phyloP scores from a whole-genome alignment of 495 filamentous ascomycete genomes.

The Hypoxylon crocopeplum region DNA sequence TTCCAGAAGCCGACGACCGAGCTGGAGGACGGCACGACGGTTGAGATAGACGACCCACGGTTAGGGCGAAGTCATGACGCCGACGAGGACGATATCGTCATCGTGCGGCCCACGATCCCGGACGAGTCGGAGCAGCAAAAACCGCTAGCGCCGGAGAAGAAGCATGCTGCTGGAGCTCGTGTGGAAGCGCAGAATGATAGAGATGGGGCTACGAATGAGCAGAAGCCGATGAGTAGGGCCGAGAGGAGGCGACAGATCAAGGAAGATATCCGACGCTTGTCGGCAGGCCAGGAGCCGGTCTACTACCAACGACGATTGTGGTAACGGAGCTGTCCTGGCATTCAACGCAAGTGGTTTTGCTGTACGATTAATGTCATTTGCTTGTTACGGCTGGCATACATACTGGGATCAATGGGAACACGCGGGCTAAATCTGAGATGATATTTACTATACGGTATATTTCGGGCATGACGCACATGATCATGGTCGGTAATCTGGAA shows the following conservation, averaged over 20 bases:
- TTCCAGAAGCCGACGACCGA: constrained; percentile 40
- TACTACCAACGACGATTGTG: constrained; percentile 57
- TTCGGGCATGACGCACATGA: constrained; percentile 16
- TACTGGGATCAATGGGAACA: constrained; percentile 6
- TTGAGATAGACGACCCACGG: constrained; percentile 37
- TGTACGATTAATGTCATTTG: constrained; percentile 9
- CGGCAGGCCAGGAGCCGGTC: constrained; percentile 47
- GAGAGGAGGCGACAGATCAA: constrained; percentile 58
- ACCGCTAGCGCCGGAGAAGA: constrained; percentile 13
- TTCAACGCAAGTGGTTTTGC: not conserved
- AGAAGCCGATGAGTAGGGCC: constrained; percentile 51
- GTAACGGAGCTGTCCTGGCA: constrained; percentile 24
- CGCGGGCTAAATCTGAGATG: not conserved
- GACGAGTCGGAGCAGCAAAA: constrained; percentile 21
- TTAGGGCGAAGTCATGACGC: not conserved
- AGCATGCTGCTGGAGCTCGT: constrained; percentile 12
- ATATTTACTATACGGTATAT: not conserved
- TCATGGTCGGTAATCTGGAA: not conserved
- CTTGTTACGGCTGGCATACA: constrained; percentile 2
- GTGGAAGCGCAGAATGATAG: constrained; percentile 35
- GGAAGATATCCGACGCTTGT: constrained; percentile 55
- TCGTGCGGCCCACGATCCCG: constrained; percentile 42
- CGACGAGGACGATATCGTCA: constrained; percentile 29
- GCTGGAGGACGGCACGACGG: constrained; percentile 45
- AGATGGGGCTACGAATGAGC: constrained; percentile 20